Evolutionary conservation across 495 filamentous ascomycete species (phyloP).

Genomic region (Hypoxylon cercidicola): DNA sequence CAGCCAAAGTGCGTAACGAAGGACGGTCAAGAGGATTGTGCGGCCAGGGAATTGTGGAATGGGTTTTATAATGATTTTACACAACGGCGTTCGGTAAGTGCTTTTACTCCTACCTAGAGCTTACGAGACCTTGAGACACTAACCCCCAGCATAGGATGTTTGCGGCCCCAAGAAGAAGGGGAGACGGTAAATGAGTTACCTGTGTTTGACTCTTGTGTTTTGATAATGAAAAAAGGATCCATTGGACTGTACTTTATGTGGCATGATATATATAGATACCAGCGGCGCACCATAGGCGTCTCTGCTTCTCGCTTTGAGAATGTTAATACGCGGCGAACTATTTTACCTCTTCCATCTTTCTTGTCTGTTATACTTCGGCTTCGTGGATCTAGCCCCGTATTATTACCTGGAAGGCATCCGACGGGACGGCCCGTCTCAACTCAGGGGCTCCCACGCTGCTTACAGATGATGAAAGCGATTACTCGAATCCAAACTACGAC

Average conservation of each 20-base stretch:
- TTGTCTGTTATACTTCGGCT: neutral
- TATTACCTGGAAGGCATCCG: too few relatives aligned
- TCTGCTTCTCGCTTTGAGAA: slow-evolving; percentile 4
- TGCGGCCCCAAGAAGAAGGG: slow-evolving; percentile 35
- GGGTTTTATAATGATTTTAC: slow-evolving; percentile 76
- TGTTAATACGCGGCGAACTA: slow-evolving; percentile 21
- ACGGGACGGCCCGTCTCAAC: too few relatives aligned
- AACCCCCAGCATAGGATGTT: slow-evolving; percentile 36
- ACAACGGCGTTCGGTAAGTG: slow-evolving; percentile 66
- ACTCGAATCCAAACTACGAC: too few relatives aligned
- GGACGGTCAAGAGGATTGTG: slow-evolving; percentile 63
- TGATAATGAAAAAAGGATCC: slow-evolving; percentile 23
- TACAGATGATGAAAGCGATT: too few relatives aligned
- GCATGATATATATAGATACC: slow-evolving; percentile 43
- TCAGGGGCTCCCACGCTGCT: too few relatives aligned
- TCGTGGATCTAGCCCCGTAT: too few relatives aligned
- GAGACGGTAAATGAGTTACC: slow-evolving; percentile 23
- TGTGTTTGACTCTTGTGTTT: slow-evolving; percentile 4
- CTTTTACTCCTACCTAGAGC: neutral
- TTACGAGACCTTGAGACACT: slow-evolving; percentile 10
- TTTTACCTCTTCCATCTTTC: neutral
- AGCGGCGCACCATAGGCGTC: slow-evolving; percentile 22
- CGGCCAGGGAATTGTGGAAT: slow-evolving; percentile 74
- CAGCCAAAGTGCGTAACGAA: slow-evolving; percentile 64
- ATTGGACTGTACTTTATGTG: slow-evolving; percentile 38